A percentile compares a stretch with the other conserved stretches of the same genome.
Evolutionary conservation across 2,329 filamentous ascomycete genomes (phyloP).

Genomic region (Aspergillus jensenii): DNA sequence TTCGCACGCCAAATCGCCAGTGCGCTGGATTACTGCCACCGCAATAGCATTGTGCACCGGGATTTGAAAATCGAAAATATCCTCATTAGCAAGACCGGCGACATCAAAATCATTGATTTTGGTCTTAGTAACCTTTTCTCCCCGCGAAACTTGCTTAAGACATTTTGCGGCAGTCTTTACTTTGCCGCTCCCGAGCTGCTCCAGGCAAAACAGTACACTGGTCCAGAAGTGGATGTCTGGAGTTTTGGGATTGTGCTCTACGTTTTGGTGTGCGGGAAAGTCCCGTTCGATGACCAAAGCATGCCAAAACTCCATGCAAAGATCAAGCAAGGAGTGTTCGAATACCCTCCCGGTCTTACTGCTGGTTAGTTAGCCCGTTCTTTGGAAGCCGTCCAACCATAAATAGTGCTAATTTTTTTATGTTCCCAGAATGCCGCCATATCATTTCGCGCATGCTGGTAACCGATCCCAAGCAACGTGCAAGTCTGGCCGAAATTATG

Average conservation of each 20-base stretch:
- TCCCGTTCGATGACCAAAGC: constrained; percentile 97
- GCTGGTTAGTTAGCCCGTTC: constrained; percentile 61
- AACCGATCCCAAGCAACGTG: constrained; percentile 84
- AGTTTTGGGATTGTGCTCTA: constrained; percentile 98
- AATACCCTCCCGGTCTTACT: constrained; percentile 92
- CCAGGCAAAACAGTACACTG: constrained; percentile 90
- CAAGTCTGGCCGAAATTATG: constrained; percentile 88
- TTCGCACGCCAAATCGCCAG: constrained; percentile 97
- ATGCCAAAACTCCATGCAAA: constrained; percentile 98
- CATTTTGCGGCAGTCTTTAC: constrained; percentile 95
- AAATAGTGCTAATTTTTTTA: constrained; percentile 35
- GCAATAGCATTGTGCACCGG: constrained; percentile 96
- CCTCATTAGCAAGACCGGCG: constrained; percentile 95
- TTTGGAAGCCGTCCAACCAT: constrained; percentile 4
- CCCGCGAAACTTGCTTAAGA: constrained; percentile 81
- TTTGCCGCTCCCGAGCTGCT: constrained; percentile 95
- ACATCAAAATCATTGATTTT: constrained; percentile 99
- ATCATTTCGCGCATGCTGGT: constrained; percentile 94
- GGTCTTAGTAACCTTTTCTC: constrained; percentile 95
- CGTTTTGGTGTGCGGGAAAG: constrained; percentile 94
- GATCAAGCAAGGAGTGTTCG: constrained; percentile 95
- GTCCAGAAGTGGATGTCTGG: constrained; percentile 96
- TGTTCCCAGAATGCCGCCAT: constrained; percentile 76
- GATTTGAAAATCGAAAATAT: constrained; percentile 99
- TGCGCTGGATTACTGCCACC: constrained; percentile 93